Percentiles rank a stretch among this genome's conserved stretches.
phyloP scores from a whole-genome alignment of 176 grass and related monocot species.

The Raddia guianensis region DNA sequence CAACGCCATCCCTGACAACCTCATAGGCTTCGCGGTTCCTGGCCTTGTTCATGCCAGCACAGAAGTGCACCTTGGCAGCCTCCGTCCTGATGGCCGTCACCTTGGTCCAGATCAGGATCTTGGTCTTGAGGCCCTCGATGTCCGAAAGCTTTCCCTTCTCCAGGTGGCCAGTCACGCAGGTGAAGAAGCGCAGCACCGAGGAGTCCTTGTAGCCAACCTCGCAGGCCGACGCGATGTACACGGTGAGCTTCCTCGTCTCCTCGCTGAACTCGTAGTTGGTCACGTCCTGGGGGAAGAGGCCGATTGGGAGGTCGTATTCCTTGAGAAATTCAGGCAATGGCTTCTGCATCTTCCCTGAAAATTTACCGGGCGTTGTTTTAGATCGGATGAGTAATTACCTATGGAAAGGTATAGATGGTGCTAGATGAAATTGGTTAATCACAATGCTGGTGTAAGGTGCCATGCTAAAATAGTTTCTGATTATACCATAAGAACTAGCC shows the following conservation, averaged over 20 bases:
- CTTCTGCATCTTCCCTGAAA: constrained; percentile 95
- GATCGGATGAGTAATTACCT: background rate
- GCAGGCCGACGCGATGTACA: constrained; percentile 66
- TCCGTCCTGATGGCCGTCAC: constrained; percentile 58
- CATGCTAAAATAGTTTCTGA: background rate
- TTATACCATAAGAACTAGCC: background rate
- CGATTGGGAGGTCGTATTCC: constrained; percentile 72
- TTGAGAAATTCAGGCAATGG: constrained; percentile 66
- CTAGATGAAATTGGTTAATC: background rate
- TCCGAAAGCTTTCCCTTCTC: constrained; percentile 81
- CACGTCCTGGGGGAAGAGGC: constrained; percentile 72
- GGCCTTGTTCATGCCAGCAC: constrained; percentile 65
- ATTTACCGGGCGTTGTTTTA: background rate
- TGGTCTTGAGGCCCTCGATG: constrained; percentile 86
- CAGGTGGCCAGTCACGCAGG: constrained; percentile 61
- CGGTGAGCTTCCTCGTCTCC: constrained; percentile 63
- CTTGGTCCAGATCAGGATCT: constrained; percentile 80
- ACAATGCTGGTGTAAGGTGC: background rate
- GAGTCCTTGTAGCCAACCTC: constrained; percentile 89
- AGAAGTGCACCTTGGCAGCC: constrained; percentile 72
- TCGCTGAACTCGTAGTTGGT: constrained; percentile 88
- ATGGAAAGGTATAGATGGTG: background rate
- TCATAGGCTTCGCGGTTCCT: constrained; percentile 77
- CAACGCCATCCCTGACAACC: constrained; percentile 63
- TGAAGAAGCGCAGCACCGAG: constrained; percentile 67